Conservation (phyloP, 1,139 yeast species). For the Debaryomycetaceae sp. region DNA sequence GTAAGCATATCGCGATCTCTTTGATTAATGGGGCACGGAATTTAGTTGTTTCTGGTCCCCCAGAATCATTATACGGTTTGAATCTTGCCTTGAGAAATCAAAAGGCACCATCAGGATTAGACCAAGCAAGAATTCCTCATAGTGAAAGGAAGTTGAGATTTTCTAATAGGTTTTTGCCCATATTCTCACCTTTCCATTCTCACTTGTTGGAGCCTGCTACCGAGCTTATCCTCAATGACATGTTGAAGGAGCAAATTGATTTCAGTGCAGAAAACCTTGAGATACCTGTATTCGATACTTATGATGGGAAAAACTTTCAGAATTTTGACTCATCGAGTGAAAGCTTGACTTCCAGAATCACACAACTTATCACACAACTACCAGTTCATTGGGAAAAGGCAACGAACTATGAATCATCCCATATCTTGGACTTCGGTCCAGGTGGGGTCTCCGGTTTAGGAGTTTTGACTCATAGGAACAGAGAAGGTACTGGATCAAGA, state of each 20-base stretch:
- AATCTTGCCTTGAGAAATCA: slow-evolving; percentile 88
- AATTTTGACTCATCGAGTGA: slow-evolving; percentile 28
- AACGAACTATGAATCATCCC: slow-evolving; percentile 76
- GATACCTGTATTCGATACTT: slow-evolving; percentile 92
- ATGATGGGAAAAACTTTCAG: slow-evolving; percentile 77
- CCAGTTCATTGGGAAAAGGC: slow-evolving; percentile 96
- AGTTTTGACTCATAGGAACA: slow-evolving; percentile 91
- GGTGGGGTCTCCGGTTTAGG: slow-evolving; percentile 98
- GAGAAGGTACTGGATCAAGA: slow-evolving; percentile 98
- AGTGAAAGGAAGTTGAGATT: slow-evolving; percentile 91
- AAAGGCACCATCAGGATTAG: slow-evolving; percentile 91
- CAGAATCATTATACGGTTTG: slow-evolving; percentile 96
- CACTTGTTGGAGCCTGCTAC: slow-evolving; percentile 76
- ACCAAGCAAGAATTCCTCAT: slow-evolving; percentile 90
- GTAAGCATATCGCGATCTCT: slow-evolving; percentile 87
- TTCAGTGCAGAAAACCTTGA: slow-evolving; percentile 55
- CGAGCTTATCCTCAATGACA: slow-evolving; percentile 61
- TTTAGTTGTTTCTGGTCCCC: slow-evolving; percentile 95
- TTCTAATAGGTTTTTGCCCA: slow-evolving; percentile 91
- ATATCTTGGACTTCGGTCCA: slow-evolving; percentile 95
- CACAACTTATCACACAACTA: slow-evolving; percentile 78
- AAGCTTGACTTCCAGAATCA: slow-evolving; percentile 56
- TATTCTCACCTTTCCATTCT: slow-evolving; percentile 95
- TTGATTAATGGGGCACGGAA: slow-evolving; percentile 94
- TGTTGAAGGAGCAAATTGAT: slow-evolving; percentile 50